Percentiles rank a stretch among this genome's conserved stretches.
These are phyloP conservation scores for Phialophora tarda DNA, from an alignment of 2,329 filamentous ascomycete species.

Conservation along the genomic window DNA sequence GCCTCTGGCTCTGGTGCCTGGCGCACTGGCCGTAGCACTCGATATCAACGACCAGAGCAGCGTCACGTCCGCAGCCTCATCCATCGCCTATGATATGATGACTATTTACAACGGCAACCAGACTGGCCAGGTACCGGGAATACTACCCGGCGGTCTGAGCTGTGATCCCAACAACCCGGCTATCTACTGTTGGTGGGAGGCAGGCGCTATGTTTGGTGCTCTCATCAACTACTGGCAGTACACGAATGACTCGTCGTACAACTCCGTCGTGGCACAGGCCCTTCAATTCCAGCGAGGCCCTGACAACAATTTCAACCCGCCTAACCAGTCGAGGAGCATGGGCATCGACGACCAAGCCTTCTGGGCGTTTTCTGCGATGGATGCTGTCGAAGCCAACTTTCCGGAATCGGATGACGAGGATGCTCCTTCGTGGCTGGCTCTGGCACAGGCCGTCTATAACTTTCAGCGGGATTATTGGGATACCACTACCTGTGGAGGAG, in stretches of 20 bases:
- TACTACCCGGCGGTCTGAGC: constrained; percentile 47
- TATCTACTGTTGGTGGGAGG: constrained; percentile 53
- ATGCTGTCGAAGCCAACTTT: constrained; percentile 60
- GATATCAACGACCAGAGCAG: constrained; percentile 19
- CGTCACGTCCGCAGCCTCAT: constrained; percentile 46
- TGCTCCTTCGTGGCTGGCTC: constrained; percentile 72
- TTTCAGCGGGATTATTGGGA: constrained; percentile 78
- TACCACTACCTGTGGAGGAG: constrained; percentile 68
- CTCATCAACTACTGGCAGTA: constrained; percentile 53
- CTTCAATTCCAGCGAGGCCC: constrained; percentile 49
- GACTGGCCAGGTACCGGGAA: constrained; percentile 48
- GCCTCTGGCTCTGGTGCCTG: constrained; percentile 22
- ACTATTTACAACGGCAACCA: constrained; percentile 47
- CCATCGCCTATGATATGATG: constrained; percentile 49
- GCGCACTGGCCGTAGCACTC: constrained; percentile 27
- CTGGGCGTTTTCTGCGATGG: constrained; percentile 63
- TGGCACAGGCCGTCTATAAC: constrained; percentile 80
- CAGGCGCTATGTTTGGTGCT: constrained; percentile 50
- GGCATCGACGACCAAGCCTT: constrained; percentile 66
- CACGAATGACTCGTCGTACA: constrained; percentile 50
- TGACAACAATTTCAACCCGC: constrained; percentile 49
- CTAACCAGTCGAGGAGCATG: constrained; percentile 49
- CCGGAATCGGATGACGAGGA: constrained; percentile 47
- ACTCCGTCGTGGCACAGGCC: constrained; percentile 46
- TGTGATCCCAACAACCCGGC: constrained; percentile 34